These are phyloP conservation scores for Candida krabiensis DNA, from an alignment of 805 yeast species.

Conservation along the genomic window DNA sequence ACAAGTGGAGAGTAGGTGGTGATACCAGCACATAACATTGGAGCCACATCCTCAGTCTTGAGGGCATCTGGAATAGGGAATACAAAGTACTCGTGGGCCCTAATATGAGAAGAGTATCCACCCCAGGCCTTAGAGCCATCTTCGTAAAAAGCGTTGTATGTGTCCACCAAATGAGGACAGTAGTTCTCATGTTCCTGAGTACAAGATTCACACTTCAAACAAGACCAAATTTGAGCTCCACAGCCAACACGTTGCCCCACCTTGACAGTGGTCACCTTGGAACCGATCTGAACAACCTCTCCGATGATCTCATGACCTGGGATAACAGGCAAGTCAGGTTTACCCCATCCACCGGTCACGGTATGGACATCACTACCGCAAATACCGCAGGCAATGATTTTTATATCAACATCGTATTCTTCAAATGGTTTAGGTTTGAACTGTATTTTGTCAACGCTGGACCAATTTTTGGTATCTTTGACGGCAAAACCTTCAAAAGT, in stretches of 20 bases:
- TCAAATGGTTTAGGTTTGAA: conserved; percentile 39
- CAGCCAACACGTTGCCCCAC: conserved; percentile 79
- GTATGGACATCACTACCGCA: conserved; percentile 63
- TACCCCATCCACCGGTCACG: conserved; percentile 49
- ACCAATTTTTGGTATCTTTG: conserved; percentile 36
- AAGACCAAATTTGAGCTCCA: conserved; percentile 68
- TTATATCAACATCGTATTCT: conserved; percentile 44
- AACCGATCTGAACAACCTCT: conserved; percentile 56
- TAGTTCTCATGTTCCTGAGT: conserved; percentile 46
- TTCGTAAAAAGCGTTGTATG: conserved; percentile 34
- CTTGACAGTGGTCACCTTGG: conserved; percentile 48
- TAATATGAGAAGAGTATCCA: conserved; percentile 67
- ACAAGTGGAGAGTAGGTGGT: conserved; percentile 69
- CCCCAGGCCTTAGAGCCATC: conserved; percentile 48
- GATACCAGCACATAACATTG: conserved; percentile 76
- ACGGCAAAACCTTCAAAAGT: conserved; percentile 41
- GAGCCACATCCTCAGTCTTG: conserved; percentile 59
- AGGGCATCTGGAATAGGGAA: conserved; percentile 61
- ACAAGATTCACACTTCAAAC: conserved; percentile 65
- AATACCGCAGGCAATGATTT: conserved; percentile 47
- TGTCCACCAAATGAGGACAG: conserved; percentile 36
- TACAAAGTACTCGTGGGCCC: conserved; percentile 62
- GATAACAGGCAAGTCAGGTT: conserved; percentile 36
- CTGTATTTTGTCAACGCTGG: conserved; percentile 28
- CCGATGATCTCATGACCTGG: conserved; percentile 71